A percentile compares a stretch with the other conserved stretches of the same genome.
These are phyloP conservation scores for Terana coerulea DNA, from an alignment of 768 basidiomycete genomes.

Conservation along the genomic window DNA sequence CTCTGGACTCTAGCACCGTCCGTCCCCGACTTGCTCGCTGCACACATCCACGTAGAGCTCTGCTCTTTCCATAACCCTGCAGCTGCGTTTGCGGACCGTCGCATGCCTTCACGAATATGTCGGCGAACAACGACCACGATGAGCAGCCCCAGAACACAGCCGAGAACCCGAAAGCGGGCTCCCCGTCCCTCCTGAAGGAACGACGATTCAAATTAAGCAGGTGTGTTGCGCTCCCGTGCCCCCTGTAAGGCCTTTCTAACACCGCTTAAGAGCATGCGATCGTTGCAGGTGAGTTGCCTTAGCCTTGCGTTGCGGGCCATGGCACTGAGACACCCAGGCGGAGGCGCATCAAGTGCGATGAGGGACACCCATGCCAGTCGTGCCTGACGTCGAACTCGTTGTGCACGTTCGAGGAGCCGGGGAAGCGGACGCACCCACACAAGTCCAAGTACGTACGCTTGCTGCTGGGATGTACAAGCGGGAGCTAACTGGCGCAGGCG, in stretches of 20 bases:
- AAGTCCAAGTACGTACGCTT: constrained; percentile 70
- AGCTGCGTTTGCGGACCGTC: neutral
- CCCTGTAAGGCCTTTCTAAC: constrained; percentile 1
- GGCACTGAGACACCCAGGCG: constrained; percentile 46
- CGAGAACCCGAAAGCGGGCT: neutral
- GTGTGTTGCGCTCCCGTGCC: constrained; percentile 35
- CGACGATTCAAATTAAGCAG: constrained; percentile 86
- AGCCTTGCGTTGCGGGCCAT: neutral
- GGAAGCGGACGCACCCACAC: constrained; percentile 81
- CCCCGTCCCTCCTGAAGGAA: constrained; percentile 53
- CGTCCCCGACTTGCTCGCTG: constrained; percentile 2
- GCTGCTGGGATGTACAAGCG: neutral
- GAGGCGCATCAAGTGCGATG: constrained; percentile 83
- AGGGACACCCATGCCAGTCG: constrained; percentile 86
- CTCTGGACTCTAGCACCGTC: neutral
- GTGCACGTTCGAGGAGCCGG: constrained; percentile 86
- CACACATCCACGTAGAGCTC: neutral
- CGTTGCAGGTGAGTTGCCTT: constrained; percentile 69
- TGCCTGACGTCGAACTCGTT: constrained; percentile 79
- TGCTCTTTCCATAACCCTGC: neutral
- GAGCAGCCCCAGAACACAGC: constrained; percentile 3
- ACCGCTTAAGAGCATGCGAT: constrained; percentile 70
- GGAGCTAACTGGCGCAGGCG: constrained; percentile 39
- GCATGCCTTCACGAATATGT: constrained; percentile 6
- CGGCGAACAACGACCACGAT: constrained; percentile 6